Base-by-base conservation (phyloP, 2,329 filamentous ascomycete genomes). In the Biscogniauxia mediterranea region DNA sequence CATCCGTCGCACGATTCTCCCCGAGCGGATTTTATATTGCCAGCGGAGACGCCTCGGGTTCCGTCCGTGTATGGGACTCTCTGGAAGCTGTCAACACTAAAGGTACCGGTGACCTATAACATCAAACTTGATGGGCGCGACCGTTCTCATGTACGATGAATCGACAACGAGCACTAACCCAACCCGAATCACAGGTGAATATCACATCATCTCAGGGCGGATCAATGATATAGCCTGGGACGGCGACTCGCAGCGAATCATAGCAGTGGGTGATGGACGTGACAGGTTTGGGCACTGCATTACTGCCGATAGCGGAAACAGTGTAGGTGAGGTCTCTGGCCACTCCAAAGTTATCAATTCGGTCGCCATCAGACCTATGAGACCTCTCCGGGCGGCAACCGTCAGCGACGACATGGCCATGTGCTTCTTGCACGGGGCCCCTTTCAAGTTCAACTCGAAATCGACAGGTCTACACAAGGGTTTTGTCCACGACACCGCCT, bases 171-270 rank as follows among this genome's bases (percentile, higher is more conserved):
- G 38, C 6, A 46, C 38, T 46, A 46, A 46, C 11, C 13, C 17
- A n/a, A 46, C 13, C 19, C 21, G 50, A 17, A 42, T 51, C 20
- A 42, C 64, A 83, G 83, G 93, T 68, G 94, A 98, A 77, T 98
- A 97, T 78, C 85, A 88, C 73, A 97, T 98, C 77, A 93, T 98
- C 71, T 93, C 91, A 38, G 95, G 95, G 13, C 89, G 92, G 58
- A 94, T 99, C 78, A 96, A 97, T 74, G 95, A 99, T 75, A 87
- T 99, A 67, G 94, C 93, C 1, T 99, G 95, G 93, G 95, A 98
- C 72, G 94, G 93, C 60, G 95, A 99, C 77, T 96, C 91, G 63
- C 93, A 97, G 80, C 89, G 95, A 55, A 89, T 99, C 73, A 97
- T 98, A 71, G 95, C 94, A 3, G 94, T 99, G 5, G 95, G 95